These are phyloP conservation scores for Phytophthora syringae DNA, from an alignment of 352 stramenopile genomes.

Conservation along the genomic window DNA sequence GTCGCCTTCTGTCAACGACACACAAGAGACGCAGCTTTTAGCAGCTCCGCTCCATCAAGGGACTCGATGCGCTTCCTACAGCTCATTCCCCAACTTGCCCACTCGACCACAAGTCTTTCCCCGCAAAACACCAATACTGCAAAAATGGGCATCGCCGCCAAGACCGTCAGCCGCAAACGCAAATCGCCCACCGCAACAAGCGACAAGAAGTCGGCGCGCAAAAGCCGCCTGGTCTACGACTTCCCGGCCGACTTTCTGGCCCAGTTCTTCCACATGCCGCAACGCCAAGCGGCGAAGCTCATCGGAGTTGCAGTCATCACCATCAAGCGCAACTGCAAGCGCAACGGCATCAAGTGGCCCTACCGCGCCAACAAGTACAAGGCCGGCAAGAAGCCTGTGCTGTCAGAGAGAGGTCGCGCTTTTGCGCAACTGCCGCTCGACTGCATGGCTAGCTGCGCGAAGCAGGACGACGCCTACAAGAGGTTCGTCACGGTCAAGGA, in stretches of 20 bases:
- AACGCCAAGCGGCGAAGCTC: constrained; percentile 38
- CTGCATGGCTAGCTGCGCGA: constrained; percentile 14
- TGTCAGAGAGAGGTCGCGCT: constrained; percentile 1
- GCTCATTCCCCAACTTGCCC: constrained; percentile 49
- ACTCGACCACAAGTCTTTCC: constrained; percentile 16
- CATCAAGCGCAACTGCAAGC: constrained; percentile 51
- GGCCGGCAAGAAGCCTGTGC: neutral
- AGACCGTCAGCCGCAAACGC: constrained; percentile 12
- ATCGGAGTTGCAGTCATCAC: constrained; percentile 48
- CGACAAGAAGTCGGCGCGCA: constrained; percentile 36
- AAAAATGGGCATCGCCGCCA: constrained; percentile 6
- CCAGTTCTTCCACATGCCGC: constrained; percentile 58
- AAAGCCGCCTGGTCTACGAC: constrained; percentile 55
- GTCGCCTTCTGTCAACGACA: constrained; percentile 19
- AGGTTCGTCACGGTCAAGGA: constrained; percentile 6
- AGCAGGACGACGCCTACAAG: neutral
- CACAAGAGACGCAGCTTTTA: constrained; percentile 21
- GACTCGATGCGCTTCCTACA: constrained; percentile 5
- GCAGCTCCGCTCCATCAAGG: constrained; percentile 5
- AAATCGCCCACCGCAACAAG: constrained; percentile 1
- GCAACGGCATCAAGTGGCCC: constrained; percentile 37
- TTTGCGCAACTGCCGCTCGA: constrained; percentile 31
- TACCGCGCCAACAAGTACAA: constrained; percentile 45
- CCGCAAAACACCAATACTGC: no score
- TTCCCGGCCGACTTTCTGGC: constrained; percentile 43